A percentile compares a stretch with the other conserved stretches of the same genome.
These are phyloP conservation scores for apple (Malus domestica) DNA, from an alignment of 306 rosid genomes.

Conservation along the genomic window DNA sequence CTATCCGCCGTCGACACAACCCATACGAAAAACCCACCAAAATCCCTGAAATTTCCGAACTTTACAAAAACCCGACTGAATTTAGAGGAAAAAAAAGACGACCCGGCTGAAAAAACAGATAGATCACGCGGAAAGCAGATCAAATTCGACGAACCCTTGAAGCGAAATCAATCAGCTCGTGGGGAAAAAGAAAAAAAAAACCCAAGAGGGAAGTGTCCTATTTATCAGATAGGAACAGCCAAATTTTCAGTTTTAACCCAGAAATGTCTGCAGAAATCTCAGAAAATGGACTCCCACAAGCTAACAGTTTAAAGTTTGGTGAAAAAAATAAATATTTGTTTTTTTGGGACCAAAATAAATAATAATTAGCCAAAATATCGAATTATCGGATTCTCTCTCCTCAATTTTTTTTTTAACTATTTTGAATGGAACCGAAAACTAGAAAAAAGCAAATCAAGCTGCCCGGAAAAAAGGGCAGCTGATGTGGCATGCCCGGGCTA, in stretches of 20 bases:
- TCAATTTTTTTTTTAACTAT: not conserved
- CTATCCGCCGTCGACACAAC: not conserved
- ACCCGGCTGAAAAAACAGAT: slow-evolving; percentile 22
- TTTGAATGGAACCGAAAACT: slow-evolving; percentile 25
- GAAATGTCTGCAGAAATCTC: slow-evolving; percentile 63
- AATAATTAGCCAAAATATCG: not conserved
- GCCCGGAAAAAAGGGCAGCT: slow-evolving; percentile 36
- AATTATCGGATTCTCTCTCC: slow-evolving; percentile 27
- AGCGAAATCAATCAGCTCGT: slow-evolving; percentile 29
- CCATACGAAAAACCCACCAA: slow-evolving; percentile 15
- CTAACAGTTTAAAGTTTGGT: slow-evolving; percentile 52
- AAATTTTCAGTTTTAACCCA: slow-evolving; percentile 37
- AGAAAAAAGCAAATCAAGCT: slow-evolving; percentile 23
- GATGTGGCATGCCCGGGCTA: slow-evolving; percentile 24
- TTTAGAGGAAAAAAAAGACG: slow-evolving; percentile 5
- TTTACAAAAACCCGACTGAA: slow-evolving; percentile 19
- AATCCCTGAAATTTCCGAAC: slow-evolving; percentile 25
- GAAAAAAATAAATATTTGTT: not conserved
- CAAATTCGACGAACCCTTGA: slow-evolving; percentile 14
- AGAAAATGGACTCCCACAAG: slow-evolving; percentile 39
- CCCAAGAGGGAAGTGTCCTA: slow-evolving; percentile 7
- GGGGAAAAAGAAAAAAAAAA: not conserved
- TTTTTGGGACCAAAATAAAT: not conserved
- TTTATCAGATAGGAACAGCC: slow-evolving; percentile 15
- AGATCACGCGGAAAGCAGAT: slow-evolving; percentile 41